Evolutionary conservation across 2,329 filamentous ascomycete species (phyloP).

Genomic region (Fusarium sp.): DNA sequence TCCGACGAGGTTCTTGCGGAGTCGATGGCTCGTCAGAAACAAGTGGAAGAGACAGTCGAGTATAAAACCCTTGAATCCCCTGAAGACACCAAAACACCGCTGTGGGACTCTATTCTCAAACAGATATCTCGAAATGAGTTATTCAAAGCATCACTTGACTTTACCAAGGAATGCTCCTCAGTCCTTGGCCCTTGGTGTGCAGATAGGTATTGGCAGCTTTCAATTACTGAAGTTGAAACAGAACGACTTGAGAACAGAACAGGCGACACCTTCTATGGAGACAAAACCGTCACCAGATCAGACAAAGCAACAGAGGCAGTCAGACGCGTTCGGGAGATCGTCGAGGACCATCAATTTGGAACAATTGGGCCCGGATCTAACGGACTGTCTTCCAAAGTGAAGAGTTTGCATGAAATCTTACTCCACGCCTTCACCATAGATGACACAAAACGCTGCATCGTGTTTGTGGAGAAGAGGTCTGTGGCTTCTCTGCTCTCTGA

Average conservation of each 20-base stretch:
- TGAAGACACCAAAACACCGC: constrained; percentile 68
- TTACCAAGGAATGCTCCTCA: constrained; percentile 70
- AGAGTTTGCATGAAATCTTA: constrained; percentile 72
- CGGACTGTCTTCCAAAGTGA: constrained; percentile 79
- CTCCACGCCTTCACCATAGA: constrained; percentile 74
- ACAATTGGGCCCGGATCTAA: constrained; percentile 49
- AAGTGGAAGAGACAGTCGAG: constrained; percentile 64
- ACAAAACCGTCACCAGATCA: constrained; percentile 31
- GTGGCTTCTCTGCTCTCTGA: constrained; percentile 81
- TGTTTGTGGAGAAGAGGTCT: constrained; percentile 85
- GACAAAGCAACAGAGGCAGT: constrained; percentile 69
- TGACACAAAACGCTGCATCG: constrained; percentile 72
- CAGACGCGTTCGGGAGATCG: constrained; percentile 67
- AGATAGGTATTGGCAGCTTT: constrained; percentile 82
- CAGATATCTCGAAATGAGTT: constrained; percentile 57
- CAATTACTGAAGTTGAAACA: constrained; percentile 72
- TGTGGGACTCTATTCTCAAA: constrained; percentile 70
- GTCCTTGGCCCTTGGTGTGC: constrained; percentile 87
- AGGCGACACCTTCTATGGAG: constrained; percentile 53
- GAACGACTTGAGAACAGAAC: constrained; percentile 71
- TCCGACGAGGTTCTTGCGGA: constrained; percentile 55
- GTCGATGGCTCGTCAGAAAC: constrained; percentile 42
- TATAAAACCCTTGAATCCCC: constrained; percentile 62
- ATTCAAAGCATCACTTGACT: constrained; percentile 70
- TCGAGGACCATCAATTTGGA: constrained; percentile 65